Evolutionary conservation across 83 land plant species (phyloP).

Genomic region (Picea mariana): DNA sequence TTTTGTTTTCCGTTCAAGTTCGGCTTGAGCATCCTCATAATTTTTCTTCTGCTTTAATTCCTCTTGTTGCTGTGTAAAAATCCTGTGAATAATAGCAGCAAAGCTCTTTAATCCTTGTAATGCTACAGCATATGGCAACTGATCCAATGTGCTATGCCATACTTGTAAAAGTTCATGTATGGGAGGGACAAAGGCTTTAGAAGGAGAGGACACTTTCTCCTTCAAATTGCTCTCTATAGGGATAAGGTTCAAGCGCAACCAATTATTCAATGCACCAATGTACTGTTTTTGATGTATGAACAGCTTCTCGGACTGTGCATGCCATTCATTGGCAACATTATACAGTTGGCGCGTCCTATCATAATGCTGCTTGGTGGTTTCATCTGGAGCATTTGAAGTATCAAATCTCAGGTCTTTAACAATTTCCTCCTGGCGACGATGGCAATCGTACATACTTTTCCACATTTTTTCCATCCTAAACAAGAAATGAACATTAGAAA

Average conservation of each 20-base stretch:
- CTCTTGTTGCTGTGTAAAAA: constrained; percentile 57
- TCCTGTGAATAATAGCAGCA: constrained; percentile 65
- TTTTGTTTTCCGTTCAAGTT: constrained; percentile 45
- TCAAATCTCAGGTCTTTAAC: constrained; percentile 58
- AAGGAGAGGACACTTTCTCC: constrained; percentile 68
- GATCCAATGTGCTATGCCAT: constrained; percentile 75
- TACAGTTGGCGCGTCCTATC: constrained; percentile 63
- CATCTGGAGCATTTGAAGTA: constrained; percentile 43
- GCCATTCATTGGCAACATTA: constrained; percentile 49
- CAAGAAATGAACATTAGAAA: background rate
- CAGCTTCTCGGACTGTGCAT: constrained; percentile 44
- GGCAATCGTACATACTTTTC: constrained; percentile 65
- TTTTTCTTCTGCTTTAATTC: constrained; percentile 70
- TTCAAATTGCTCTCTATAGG: constrained; percentile 70
- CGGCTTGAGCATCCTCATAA: constrained; percentile 55
- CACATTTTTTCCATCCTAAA: constrained; percentile 90
- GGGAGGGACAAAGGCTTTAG: constrained; percentile 37
- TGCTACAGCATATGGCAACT: constrained; percentile 71
- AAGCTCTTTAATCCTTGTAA: constrained; percentile 65
- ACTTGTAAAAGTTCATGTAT: constrained; percentile 50
- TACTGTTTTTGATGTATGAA: constrained; percentile 68
- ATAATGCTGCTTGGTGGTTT: constrained; percentile 69
- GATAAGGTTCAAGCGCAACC: constrained; percentile 78
- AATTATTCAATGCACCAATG: constrained; percentile 56
- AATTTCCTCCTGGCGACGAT: constrained; percentile 55